Base-by-base conservation (phyloP, 441 rosid species). In the Gossypium schwendimanii region DNA sequence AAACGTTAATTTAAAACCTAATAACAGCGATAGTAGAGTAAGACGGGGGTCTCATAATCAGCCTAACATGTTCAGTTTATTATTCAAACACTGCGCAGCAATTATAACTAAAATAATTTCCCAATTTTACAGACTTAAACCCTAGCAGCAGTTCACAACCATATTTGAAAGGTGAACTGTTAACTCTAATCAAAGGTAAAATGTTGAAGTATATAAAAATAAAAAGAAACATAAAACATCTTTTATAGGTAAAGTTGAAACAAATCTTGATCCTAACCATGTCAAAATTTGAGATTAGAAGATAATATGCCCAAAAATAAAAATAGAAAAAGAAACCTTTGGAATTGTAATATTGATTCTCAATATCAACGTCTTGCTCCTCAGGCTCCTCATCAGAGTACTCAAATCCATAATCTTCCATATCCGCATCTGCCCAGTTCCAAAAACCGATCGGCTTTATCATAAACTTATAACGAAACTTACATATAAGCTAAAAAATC, bases 351-450 rank as follows among this genome's bases (percentile, higher is more conserved):
- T 96, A 96, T 74, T 95, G 99, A 63, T 96, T 93, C 84, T 91
- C 99, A 69, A 91, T 96, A 70, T 90, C 99, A 73, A 91, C 98
- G 75, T 96, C 98, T 79, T 96, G 97, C 70, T 95, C 98, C 78
- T 93, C 98, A 7, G 92, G 99, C 83, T 95, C 99, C 78, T 91
- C 98, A 57, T 95, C 98, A 17, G 99, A 95, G 85, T 95, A 95
- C 81, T 88, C 99, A 60, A 91, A 90, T 53, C 99, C 99, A 64
- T 95, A 95, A 79, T 95, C 99, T 76, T 93, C 99, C 99, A 95
- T 95, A 84, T 95, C 99, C 31, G 97, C 98, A 88, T 95, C 99
- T 95, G 84, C 73, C 72, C 2, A 64, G 61, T 31, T 55, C 70
- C 67, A 45, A 24, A 33, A 45, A 17, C 5, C 41, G 17, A 47